Evolutionary conservation across 345 rosid genomes (phyloP).

Genomic region (Populus davidiana): DNA sequence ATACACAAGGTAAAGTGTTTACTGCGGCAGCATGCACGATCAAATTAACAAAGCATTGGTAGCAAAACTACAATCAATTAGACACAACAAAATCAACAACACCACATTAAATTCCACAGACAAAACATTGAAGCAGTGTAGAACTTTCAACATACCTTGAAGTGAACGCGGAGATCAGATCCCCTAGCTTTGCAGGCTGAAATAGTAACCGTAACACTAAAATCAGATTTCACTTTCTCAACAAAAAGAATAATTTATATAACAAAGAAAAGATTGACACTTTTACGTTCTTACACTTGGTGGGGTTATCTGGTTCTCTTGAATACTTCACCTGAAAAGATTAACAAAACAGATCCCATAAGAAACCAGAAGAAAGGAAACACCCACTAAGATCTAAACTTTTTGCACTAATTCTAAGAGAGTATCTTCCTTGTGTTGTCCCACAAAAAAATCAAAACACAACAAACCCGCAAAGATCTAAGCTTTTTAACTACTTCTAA

Average conservation of each 20-base stretch:
- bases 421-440: neutral
- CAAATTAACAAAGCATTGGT: neutral
- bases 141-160: constrained; percentile 47
- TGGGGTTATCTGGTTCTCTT: constrained; percentile 67
- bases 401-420: neutral
- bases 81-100: neutral
- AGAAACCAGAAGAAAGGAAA: neutral
- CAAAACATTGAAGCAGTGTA: neutral
- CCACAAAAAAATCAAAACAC: neutral
- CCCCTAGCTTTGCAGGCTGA: constrained; percentile 82
- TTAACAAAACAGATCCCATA: constrained; percentile 12
- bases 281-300: constrained; percentile 50
- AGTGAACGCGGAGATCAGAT: constrained; percentile 69
- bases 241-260: neutral
- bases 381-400: neutral
- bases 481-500: neutral
- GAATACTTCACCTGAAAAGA: constrained; percentile 63
- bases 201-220: neutral
- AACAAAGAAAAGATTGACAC: neutral
- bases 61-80: neutral
- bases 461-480: neutral
- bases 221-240: constrained; percentile 6
- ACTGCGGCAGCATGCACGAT: neutral
- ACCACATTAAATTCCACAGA: neutral
- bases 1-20: neutral